Evolutionary conservation across 108 stramenopile species (phyloP).

Genomic region (Licmophora abbreviata): DNA sequence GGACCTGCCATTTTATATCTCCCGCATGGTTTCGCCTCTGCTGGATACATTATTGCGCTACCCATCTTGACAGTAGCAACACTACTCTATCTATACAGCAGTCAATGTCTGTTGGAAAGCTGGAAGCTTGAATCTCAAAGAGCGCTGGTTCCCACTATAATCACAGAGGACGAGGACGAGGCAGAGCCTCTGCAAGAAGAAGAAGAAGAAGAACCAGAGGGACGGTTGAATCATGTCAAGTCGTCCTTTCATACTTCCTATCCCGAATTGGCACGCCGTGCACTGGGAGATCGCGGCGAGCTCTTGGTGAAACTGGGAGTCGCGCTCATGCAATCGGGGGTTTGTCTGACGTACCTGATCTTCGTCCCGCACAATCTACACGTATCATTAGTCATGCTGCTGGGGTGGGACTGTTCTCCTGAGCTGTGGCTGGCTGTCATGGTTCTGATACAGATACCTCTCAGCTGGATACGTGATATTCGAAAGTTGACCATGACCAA

Average conservation of each 20-base stretch:
- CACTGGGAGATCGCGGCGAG: conserved; percentile 23
- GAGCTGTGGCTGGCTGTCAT: conserved; percentile 20
- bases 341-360: conserved; percentile 47
- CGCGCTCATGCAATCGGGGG: conserved; percentile 44
- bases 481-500: conserved; percentile 34
- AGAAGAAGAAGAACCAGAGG: conserved; percentile 9
- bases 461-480: conserved; percentile 42
- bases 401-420: conserved; percentile 11
- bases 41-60: conserved; percentile 32
- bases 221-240: not conserved
- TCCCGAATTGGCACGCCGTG: conserved; percentile 28
- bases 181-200: conserved; percentile 13
- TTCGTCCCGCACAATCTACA: conserved; percentile 43
- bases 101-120: conserved; percentile 25
- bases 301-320: conserved; percentile 29
- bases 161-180: not conserved
- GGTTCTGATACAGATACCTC: conserved; percentile 30
- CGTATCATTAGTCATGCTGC: conserved; percentile 9
- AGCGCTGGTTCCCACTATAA: not conserved
- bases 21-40: conserved; percentile 35
- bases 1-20: conserved; percentile 35
- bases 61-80: conserved; percentile 25
- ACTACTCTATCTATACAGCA: conserved; percentile 27
- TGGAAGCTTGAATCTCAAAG: conserved; percentile 30
- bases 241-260: conserved; percentile 21